A percentile compares a stretch with the other conserved stretches of the same genome.
These are phyloP conservation scores for Neurospora sp. DNA, from an alignment of 495 filamentous ascomycete species.

Conservation along the genomic window DNA sequence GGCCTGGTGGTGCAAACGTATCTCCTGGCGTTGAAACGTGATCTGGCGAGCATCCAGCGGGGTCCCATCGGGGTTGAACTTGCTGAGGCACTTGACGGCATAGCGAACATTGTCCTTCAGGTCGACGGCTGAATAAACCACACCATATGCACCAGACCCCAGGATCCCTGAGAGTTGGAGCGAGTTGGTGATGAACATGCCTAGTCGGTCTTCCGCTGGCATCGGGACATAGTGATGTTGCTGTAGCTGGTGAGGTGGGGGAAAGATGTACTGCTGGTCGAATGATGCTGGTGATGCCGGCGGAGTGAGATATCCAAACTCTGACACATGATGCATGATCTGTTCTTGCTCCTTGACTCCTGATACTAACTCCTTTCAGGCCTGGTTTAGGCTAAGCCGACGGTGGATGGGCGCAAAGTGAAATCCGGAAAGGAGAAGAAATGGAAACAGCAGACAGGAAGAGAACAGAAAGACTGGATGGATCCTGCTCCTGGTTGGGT, in stretches of 20 bases:
- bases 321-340: constrained; percentile 46
- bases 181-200: constrained; percentile 70
- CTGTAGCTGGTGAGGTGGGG: constrained; percentile 24
- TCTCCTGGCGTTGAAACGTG: constrained; percentile 87
- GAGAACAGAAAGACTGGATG: constrained; percentile 12
- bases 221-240: constrained; percentile 32
- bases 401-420: constrained; percentile 1
- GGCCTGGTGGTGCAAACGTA: constrained; percentile 80
- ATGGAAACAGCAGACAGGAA: constrained; percentile 8
- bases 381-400: constrained; percentile 7
- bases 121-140: constrained; percentile 91
- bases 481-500: constrained; percentile 6
- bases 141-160: constrained; percentile 91
- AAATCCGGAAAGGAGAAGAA: constrained; percentile 4
- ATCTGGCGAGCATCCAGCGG: constrained; percentile 80
- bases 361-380: constrained; percentile 23
- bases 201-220: constrained; percentile 75
- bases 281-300: constrained; percentile 37
- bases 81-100: constrained; percentile 95
- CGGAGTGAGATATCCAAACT: constrained; percentile 43
- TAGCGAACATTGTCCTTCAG: constrained; percentile 71
- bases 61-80: constrained; percentile 52
- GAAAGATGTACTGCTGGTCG: constrained; percentile 31
- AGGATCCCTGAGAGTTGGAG: constrained; percentile 77
- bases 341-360: constrained; percentile 23